Base-by-base conservation (phyloP, 495 filamentous ascomycete genomes). In the Gamarada debralockiae region DNA sequence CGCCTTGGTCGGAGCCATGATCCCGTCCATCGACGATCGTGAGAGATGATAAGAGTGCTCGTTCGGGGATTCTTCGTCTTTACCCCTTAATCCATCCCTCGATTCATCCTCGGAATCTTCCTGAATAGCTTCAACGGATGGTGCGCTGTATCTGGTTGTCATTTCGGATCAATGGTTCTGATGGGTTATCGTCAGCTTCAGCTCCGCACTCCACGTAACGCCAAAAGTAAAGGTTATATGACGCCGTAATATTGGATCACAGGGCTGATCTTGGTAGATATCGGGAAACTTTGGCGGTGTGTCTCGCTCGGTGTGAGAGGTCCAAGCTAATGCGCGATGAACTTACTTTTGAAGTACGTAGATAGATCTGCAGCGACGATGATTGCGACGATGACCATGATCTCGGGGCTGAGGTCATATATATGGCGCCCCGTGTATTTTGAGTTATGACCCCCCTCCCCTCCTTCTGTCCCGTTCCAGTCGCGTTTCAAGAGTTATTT, bases 31-130 rank as follows among this genome's bases (percentile, higher is more conserved):
- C 33, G 47, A 49, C 13, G 38, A 22, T 42, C 27, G 39, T 21
- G 27, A 9, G 2, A 27, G 48, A 9, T 18, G 52, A 33, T 50
- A 44, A 5, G 34, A 33, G 27, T 15, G 14, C n/a, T 54, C 48
- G 17, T 36, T 39, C 1, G 29, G 6, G 17, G 39, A 31, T 10
- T 52, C 23, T 0, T 44, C 47, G 17, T 52, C 54, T 24, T 24
- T 38, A 8, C 13, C 37, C 31, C 36, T 60, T 44, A 55, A 20
- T 8, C 29, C 41, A 9, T 15, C 45, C 24, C 21, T 38, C 18
- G 51, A 25, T 40, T 48, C 61, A 58, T 61, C 55, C n/a, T 59
- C 57, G 2, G 58, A 43, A 14, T 52, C 48, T 36, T 60, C 61
- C 5, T 48, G 20, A 20, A 64, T 64, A 39, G 55, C 27, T 38